Evolutionary conservation across 176 grass and related monocot genomes (phyloP).

Genomic region (Alloteropsis semialata): DNA sequence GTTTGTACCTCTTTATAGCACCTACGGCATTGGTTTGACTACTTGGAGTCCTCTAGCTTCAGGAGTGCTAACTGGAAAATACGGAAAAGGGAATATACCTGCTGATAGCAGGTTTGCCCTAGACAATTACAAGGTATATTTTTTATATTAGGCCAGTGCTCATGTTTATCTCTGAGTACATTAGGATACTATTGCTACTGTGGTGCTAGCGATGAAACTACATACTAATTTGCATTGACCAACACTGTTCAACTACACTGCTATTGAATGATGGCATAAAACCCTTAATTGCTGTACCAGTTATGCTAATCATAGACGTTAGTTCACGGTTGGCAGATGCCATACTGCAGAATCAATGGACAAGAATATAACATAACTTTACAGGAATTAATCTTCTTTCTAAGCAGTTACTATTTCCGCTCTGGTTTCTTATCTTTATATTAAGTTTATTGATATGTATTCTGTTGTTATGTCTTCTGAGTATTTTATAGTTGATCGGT

Average conservation of each 20-base stretch:
- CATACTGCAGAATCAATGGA: not conserved
- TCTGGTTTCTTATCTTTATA: not conserved
- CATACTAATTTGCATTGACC: not conserved
- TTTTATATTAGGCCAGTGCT: not conserved
- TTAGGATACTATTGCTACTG: not conserved
- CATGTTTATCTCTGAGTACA: not conserved
- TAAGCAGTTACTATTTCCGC: not conserved
- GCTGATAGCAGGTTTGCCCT: conserved; percentile 88
- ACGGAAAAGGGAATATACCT: conserved; percentile 67
- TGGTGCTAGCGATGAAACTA: not conserved
- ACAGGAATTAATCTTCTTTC: not conserved
- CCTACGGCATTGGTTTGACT: conserved; percentile 83
- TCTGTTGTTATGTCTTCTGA: not conserved
- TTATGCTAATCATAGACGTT: not conserved
- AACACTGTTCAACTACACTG: not conserved
- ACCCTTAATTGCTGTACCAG: not conserved
- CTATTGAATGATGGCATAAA: not conserved
- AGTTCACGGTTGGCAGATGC: not conserved
- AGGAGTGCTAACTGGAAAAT: conserved; percentile 91
- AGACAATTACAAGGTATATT: conserved; percentile 94
- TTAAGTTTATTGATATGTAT: not conserved
- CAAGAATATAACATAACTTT: not conserved
- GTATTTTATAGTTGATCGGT: not conserved
- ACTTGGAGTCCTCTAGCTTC: conserved; percentile 98
- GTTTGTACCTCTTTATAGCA: conserved; percentile 79